Percentiles rank a stretch among this genome's conserved stretches.
phyloP scores from a whole-genome alignment of 192 early-diverging fungal genomes.

The Rhizophagus clarus region DNA sequence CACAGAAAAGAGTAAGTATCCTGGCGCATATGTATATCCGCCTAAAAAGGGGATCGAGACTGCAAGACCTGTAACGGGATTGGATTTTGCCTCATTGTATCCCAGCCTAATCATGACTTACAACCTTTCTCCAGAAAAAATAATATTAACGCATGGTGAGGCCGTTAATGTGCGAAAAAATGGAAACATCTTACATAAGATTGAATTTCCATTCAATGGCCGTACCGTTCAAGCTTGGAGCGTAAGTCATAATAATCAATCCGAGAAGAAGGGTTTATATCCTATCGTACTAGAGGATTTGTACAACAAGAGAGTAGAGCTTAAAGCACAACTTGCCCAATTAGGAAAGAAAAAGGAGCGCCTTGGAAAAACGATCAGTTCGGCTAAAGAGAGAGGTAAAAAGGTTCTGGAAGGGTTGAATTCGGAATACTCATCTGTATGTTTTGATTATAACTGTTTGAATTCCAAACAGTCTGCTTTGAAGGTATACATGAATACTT shows the following conservation, averaged over 20 bases:
- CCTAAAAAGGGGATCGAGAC: too few species aligned
- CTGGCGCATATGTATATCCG: too few species aligned
- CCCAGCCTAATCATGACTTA: too few species aligned
- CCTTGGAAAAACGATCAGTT: not conserved
- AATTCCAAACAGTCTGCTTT: not conserved
- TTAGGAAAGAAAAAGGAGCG: slow-evolving; percentile 5
- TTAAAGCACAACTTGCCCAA: not conserved
- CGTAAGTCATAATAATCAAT: not conserved
- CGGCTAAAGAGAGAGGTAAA: not conserved
- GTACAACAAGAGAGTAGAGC: not conserved
- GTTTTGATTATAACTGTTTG: not conserved
- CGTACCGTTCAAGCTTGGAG: not conserved
- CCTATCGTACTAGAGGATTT: not conserved
- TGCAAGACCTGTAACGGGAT: too few species aligned
- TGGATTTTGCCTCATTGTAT: too few species aligned
- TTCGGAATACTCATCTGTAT: not conserved
- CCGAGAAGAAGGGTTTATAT: not conserved
- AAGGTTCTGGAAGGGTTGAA: not conserved
- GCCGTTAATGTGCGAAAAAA: too few species aligned
- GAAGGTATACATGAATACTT: slow-evolving; percentile 6
- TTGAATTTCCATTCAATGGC: too few species aligned
- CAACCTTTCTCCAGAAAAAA: too few species aligned
- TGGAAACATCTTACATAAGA: too few species aligned
- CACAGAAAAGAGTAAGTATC: too few species aligned
- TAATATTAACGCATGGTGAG: too few species aligned